A percentile compares a stretch with the other conserved stretches of the same genome.
These are phyloP conservation scores for Fusarium sp. DNA, from an alignment of 2,329 filamentous ascomycete species.

Conservation along the genomic window DNA sequence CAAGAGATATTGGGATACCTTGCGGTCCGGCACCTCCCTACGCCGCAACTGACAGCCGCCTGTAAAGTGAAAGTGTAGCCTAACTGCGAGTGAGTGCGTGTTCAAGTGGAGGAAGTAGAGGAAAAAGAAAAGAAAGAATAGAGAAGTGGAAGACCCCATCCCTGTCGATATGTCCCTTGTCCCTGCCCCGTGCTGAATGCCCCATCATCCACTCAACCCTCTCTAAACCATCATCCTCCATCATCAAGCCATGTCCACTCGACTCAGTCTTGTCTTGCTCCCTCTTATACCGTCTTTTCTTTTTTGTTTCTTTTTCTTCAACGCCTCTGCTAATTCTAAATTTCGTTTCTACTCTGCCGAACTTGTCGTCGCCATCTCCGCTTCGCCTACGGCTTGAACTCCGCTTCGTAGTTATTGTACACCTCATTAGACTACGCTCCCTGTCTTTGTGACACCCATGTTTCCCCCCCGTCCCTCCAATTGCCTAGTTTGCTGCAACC, in stretches of 20 bases:
- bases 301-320: conserved; percentile 5
- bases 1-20: conserved; percentile 8
- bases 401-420: conserved; percentile 24
- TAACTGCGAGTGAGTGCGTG: neutral
- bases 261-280: conserved; percentile 4
- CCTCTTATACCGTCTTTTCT: conserved; percentile 16
- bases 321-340: neutral
- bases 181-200: conserved; percentile 45
- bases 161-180: conserved; percentile 39
- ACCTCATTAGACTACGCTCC: conserved; percentile 32
- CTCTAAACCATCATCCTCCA: conserved; percentile 31
- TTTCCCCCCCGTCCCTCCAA: conserved; percentile 30
- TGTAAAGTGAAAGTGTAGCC: neutral
- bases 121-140: conserved; percentile 38
- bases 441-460: conserved; percentile 34
- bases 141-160: conserved; percentile 27
- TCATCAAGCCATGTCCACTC: conserved; percentile 23
- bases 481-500: conserved; percentile 26
- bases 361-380: conserved; percentile 20
- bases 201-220: conserved; percentile 41
- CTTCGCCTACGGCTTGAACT: conserved; percentile 13
- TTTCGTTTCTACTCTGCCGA: neutral
- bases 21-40: conserved; percentile 17
- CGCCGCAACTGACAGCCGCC: conserved; percentile 40
- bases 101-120: conserved; percentile 20